Percentiles rank a stretch among this genome's conserved stretches.
Evolutionary conservation across 345 rosid species (phyloP).

Genomic region (Stellera chamaejasme): DNA sequence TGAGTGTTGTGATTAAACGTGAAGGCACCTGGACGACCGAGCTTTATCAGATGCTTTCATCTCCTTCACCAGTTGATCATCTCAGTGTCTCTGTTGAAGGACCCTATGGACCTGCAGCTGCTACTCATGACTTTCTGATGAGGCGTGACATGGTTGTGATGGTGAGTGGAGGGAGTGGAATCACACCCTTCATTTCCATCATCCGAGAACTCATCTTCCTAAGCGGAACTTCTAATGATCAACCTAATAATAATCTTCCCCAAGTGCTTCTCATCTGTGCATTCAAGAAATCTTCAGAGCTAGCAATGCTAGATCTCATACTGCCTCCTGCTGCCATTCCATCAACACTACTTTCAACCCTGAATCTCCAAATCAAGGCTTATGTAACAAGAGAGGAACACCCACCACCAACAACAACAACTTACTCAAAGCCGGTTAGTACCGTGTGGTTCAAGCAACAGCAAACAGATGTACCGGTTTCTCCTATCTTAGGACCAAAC

Average conservation of each 20-base stretch:
- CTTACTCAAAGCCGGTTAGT: constrained; percentile 16
- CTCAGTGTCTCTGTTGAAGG: constrained; percentile 69
- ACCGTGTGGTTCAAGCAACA: constrained; percentile 55
- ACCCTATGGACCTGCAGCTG: constrained; percentile 64
- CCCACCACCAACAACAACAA: constrained; percentile 2
- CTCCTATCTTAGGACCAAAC: constrained; percentile 56
- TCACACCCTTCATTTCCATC: constrained; percentile 79
- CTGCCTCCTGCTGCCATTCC: constrained; percentile 41
- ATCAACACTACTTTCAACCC: constrained; percentile 22
- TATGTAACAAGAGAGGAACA: constrained; percentile 61
- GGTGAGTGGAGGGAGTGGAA: constrained; percentile 94
- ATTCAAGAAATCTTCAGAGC: constrained; percentile 50
- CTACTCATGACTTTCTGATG: too few relatives aligned
- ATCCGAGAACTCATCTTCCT: constrained; percentile 46
- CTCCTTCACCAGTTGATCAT: constrained; percentile 36
- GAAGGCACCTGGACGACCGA: constrained; percentile 84
- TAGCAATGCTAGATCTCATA: constrained; percentile 58
- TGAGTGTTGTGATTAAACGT: constrained; percentile 59
- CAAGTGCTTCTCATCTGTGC: constrained; percentile 41
- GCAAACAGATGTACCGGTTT: constrained; percentile 39
- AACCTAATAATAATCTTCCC: constrained; percentile 27
- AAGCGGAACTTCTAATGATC: constrained; percentile 13
- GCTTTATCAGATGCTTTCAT: constrained; percentile 55
- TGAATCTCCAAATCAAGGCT: constrained; percentile 50
- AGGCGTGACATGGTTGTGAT: constrained; percentile 70